Evolutionary conservation across 2,329 filamentous ascomycete species (phyloP).

Genomic region (Trichoderma atroviride): DNA sequence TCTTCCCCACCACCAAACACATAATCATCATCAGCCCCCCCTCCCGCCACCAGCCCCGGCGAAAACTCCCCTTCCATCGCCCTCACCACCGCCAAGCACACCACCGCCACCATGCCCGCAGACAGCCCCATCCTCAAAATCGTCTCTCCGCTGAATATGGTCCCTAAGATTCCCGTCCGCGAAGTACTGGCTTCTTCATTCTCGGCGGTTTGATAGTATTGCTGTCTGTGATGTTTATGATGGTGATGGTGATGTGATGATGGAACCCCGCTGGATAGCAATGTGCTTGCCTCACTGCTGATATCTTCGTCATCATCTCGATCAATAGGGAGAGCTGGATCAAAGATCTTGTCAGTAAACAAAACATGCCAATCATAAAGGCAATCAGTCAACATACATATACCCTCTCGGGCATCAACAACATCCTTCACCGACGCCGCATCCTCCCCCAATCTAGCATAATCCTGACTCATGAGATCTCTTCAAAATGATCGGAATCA

Average conservation of each 20-base stretch:
- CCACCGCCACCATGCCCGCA: background rate
- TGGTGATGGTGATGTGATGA: background rate
- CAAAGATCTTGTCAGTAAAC: background rate
- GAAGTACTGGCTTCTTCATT: background rate
- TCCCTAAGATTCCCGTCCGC: background rate
- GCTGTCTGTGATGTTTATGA: background rate
- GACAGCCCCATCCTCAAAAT: background rate
- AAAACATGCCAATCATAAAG: background rate
- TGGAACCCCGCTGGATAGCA: background rate
- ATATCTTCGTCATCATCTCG: background rate
- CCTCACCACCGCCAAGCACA: background rate
- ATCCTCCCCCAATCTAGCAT: background rate
- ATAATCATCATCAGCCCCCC: slow-evolving; percentile 14
- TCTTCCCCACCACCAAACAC: slow-evolving; percentile 2
- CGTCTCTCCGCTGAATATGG: background rate
- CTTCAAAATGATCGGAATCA: background rate
- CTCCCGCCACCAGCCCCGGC: slow-evolving; percentile 8
- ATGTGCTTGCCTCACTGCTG: background rate
- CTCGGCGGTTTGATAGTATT: background rate
- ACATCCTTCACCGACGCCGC: background rate
- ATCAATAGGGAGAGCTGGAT: background rate
- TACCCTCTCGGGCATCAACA: background rate
- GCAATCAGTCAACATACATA: background rate
- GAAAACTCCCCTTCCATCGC: background rate
- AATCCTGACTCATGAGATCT: background rate